Conservation (phyloP, 805 yeast species). For the Wickerhamiella shivajii region DNA sequence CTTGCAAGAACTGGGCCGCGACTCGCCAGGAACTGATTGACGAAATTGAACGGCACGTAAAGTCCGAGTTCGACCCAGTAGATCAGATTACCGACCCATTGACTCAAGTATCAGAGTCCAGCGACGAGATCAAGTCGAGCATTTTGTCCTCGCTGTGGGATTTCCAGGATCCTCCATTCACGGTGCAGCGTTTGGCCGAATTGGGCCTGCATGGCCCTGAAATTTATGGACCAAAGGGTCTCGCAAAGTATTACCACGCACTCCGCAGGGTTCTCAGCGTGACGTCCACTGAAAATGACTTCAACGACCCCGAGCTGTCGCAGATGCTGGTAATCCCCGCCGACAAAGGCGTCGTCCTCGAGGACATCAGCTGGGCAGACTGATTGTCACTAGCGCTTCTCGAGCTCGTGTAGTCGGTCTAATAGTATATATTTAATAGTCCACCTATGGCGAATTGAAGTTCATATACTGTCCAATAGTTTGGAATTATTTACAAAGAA, state of each 20-base stretch:
- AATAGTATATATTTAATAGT: neutral
- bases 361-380: slow-evolving; percentile 13
- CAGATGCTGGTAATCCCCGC: slow-evolving; percentile 17
- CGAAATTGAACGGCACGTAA: neutral
- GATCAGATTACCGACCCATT: slow-evolving; percentile 14
- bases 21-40: slow-evolving; percentile 7
- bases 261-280: slow-evolving; percentile 13
- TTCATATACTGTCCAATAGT: no score
- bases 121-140: slow-evolving; percentile 8
- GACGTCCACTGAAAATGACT: slow-evolving; percentile 11
- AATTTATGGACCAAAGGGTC: slow-evolving; percentile 15
- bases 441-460: neutral
- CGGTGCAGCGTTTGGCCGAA: slow-evolving; percentile 27
- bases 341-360: slow-evolving; percentile 19
- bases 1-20: slow-evolving; percentile 9
- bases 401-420: neutral
- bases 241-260: slow-evolving; percentile 15
- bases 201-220: slow-evolving; percentile 20
- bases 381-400: neutral
- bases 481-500: slow-evolving; percentile 1
- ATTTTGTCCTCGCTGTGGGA: slow-evolving; percentile 9
- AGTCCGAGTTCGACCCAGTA: slow-evolving; percentile 9
- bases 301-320: slow-evolving; percentile 16
- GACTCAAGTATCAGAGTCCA: slow-evolving; percentile 11
- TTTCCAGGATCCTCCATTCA: slow-evolving; percentile 25